phyloP scores from a whole-genome alignment of 2,329 filamentous ascomycete species.

The Dactylellina sp. region DNA sequence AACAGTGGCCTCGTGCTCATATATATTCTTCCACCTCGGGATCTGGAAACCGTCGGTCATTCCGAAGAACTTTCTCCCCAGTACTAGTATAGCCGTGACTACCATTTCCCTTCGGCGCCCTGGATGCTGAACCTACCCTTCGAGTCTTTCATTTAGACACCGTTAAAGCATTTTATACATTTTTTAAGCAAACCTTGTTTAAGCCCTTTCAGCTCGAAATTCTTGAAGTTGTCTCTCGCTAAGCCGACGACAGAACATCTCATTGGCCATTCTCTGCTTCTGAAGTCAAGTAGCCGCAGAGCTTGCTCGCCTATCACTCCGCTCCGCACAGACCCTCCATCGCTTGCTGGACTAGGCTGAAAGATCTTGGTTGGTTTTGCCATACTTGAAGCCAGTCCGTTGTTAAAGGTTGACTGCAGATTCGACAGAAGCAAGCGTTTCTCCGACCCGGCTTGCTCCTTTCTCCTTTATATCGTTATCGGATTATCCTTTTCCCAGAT shows the following conservation, averaged over 20 bases:
- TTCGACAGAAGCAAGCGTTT: constrained; percentile 42
- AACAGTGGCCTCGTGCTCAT: constrained; percentile 56
- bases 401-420: constrained; percentile 47
- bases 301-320: constrained; percentile 57
- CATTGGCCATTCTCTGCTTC: constrained; percentile 50
- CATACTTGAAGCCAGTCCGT: constrained; percentile 44
- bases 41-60: constrained; percentile 53
- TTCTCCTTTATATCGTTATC: constrained; percentile 41
- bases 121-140: constrained; percentile 42
- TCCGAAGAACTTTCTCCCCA: constrained; percentile 52
- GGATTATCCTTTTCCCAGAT: constrained; percentile 54
- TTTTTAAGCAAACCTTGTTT: constrained; percentile 34
- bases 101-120: constrained; percentile 29
- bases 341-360: constrained; percentile 56
- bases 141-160: constrained; percentile 52
- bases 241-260: constrained; percentile 39
- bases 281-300: constrained; percentile 54
- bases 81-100: constrained; percentile 51
- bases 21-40: constrained; percentile 55
- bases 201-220: constrained; percentile 52
- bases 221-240: constrained; percentile 45
- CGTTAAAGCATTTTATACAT: constrained; percentile 15
- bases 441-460: constrained; percentile 44
- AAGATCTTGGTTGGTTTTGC: constrained; percentile 55
- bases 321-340: constrained; percentile 57